phyloP scores from a whole-genome alignment of 148 eudicot genomes.

The Camellia japonica region DNA sequence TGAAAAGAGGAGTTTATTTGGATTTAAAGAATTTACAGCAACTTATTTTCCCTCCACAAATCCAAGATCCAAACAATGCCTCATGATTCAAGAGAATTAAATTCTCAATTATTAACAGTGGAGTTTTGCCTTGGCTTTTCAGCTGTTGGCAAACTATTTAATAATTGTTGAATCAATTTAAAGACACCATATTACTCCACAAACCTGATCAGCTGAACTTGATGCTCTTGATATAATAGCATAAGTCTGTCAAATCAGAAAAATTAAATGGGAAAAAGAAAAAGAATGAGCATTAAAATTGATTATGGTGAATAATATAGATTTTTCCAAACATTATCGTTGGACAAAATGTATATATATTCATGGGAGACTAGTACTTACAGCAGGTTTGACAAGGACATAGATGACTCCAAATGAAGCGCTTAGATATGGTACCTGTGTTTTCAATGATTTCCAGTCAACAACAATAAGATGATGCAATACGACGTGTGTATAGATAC shows the following conservation, averaged over 20 bases:
- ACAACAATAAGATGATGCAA: background rate
- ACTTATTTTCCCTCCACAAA: too few species aligned
- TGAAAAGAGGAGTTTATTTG: background rate
- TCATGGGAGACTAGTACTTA: slow-evolving; percentile 33
- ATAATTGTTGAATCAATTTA: too few species aligned
- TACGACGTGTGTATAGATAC: background rate
- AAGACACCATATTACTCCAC: slow-evolving; percentile 18
- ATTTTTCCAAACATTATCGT: background rate
- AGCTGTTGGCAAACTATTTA: background rate
- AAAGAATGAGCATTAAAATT: background rate
- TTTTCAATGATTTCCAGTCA: background rate
- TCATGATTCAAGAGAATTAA: background rate
- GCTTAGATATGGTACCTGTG: slow-evolving; percentile 86
- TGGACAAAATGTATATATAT: too few species aligned
- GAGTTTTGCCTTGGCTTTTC: background rate
- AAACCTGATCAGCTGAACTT: slow-evolving; percentile 74
- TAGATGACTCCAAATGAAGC: slow-evolving; percentile 88
- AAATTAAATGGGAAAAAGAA: background rate
- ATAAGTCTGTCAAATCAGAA: slow-evolving; percentile 55
- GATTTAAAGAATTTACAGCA: background rate
- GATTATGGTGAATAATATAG: background rate
- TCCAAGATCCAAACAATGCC: background rate
- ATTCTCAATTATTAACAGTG: background rate
- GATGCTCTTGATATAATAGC: slow-evolving; percentile 84
- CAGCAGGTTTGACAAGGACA: slow-evolving; percentile 78